phyloP scores from a whole-genome alignment of 2,329 filamentous ascomycete genomes.

The Phoma herbarum region DNA sequence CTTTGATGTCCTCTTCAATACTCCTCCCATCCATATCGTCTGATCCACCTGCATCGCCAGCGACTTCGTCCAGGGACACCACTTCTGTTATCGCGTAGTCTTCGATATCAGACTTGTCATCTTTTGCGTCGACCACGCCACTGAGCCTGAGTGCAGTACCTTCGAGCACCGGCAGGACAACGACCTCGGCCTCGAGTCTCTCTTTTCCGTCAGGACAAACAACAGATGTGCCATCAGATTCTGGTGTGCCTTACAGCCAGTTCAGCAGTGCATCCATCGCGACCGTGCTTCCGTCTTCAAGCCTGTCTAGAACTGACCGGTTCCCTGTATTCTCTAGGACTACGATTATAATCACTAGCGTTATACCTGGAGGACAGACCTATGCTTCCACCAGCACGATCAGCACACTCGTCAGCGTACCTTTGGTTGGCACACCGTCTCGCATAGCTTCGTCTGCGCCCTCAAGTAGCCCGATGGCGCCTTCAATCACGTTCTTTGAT shows the following conservation, averaged over 20 bases:
- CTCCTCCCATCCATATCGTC: background rate
- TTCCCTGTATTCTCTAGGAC: background rate
- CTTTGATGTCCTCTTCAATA: constrained; percentile 1
- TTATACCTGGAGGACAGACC: background rate
- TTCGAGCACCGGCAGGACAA: background rate
- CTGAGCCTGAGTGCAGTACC: too few relatives aligned
- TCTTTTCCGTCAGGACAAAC: background rate
- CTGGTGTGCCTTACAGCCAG: too few relatives aligned
- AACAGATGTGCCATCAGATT: too few relatives aligned
- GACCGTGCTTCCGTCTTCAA: background rate
- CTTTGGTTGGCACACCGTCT: background rate
- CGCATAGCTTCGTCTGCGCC: background rate
- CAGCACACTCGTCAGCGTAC: background rate
- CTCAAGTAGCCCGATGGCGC: background rate
- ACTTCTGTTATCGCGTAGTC: background rate
- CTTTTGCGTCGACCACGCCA: background rate
- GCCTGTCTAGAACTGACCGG: background rate
- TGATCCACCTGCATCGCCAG: background rate
- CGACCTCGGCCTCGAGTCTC: background rate
- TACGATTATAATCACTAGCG: background rate
- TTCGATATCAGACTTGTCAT: background rate
- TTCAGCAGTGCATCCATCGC: background rate
- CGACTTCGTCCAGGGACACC: background rate
- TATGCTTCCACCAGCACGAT: background rate
- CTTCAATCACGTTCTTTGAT: background rate